These are phyloP conservation scores for Physocladia obscura DNA, from an alignment of 192 early-diverging fungal genomes.

Conservation along the genomic window DNA sequence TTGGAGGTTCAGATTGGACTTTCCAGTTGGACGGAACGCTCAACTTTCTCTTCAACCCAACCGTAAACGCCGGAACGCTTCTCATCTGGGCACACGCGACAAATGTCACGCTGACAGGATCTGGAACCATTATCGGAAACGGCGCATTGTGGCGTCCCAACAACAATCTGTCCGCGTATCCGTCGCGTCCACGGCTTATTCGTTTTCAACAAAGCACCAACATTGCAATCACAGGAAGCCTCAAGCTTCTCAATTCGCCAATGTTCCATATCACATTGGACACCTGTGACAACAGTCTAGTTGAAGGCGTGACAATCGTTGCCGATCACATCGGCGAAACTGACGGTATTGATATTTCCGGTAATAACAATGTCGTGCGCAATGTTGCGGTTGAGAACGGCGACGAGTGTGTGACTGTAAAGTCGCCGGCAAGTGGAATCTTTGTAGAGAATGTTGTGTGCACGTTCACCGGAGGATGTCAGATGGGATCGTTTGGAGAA, in stretches of 20 bases:
- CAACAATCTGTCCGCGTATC: not conserved
- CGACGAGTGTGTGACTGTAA: constrained; percentile 34
- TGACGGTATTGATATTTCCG: constrained; percentile 25
- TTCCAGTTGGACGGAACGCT: constrained; percentile 24
- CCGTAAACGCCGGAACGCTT: constrained; percentile 12
- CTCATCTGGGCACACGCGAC: constrained; percentile 3
- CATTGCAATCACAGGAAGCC: not conserved
- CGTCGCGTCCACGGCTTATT: constrained; percentile 23
- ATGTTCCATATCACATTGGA: constrained; percentile 27
- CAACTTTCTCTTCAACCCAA: constrained; percentile 11
- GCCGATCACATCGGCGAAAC: constrained; percentile 29
- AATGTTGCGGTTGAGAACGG: constrained; percentile 27
- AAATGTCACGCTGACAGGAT: not conserved
- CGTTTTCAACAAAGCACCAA: constrained; percentile 21
- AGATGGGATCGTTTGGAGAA: constrained; percentile 23
- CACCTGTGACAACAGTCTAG: constrained; percentile 3
- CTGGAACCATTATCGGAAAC: constrained; percentile 22
- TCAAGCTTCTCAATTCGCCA: constrained; percentile 21
- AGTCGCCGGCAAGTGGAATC: constrained; percentile 25
- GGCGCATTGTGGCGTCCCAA: constrained; percentile 12
- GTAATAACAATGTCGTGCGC: constrained; percentile 27
- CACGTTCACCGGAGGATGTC: constrained; percentile 15
- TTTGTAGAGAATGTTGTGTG: constrained; percentile 20
- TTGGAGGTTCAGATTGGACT: not conserved
- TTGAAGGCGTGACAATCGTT: constrained; percentile 1